Base-by-base conservation (phyloP, 495 filamentous ascomycete genomes). In the Tuber microsphaerosporum region DNA sequence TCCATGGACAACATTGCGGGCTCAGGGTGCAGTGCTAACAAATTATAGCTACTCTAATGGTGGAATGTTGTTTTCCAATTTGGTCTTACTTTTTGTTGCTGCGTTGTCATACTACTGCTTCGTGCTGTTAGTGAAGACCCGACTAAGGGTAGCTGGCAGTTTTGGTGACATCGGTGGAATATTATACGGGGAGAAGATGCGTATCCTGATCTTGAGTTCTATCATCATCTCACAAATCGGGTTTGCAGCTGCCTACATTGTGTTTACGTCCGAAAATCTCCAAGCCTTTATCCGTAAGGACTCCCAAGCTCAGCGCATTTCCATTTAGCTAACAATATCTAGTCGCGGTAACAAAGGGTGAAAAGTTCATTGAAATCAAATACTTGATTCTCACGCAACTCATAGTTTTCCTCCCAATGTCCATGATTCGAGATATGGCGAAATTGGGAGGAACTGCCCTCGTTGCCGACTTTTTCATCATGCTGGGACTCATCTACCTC, bases 171-270 rank as follows among this genome's bases (percentile, higher is more conserved):
- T 99, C 80, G 95, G 96, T 73, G 93, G 92, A 34, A 89, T 92
- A 69, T 85, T 98, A n/a, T 98, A 93, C 82, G 95, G 95, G 70
- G 92, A 91, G 74, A 91, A 90, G 87, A 92, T 99, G 92, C 88
- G 94, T 76, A 87, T 87, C 68, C 86, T 97, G 72, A 98, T 99
- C 81, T 89, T 97, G 46, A 86, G 86, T 39, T 97, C 94, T 0
- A 94, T 99, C 78, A 93, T 97, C 44, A 86, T 97, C 78, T 96
- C 92, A 82, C 95, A 99, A 83, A 87, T 99, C 71, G 95, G 95
- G 46, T 99, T 99, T 82, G 92, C 97, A 7, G 90, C 93, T 10
- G 95, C 95, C n/a, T 98, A 98, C 84, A 97, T 97, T 77, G 95
- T 99, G 74, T 99, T 99, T 83, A 97, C 94, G 9, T 91, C 93